Percentiles rank a stretch among this genome's conserved stretches.
These are phyloP conservation scores for Colletotrichum sp. DNA, from an alignment of 2,329 filamentous ascomycete species.

Conservation along the genomic window DNA sequence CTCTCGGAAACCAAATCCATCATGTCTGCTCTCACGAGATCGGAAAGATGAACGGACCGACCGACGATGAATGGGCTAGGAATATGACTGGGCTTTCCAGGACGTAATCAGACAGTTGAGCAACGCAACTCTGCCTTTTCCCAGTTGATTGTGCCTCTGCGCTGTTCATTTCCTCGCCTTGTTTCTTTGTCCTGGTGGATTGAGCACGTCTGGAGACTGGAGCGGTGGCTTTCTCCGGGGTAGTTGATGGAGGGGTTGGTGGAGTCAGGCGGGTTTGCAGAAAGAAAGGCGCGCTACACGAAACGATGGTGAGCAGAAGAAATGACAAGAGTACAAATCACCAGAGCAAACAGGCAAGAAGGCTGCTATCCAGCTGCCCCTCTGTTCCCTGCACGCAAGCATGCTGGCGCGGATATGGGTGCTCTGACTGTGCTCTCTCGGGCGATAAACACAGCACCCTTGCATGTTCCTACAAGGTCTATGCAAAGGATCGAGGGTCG, in stretches of 20 bases:
- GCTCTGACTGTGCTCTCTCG: background rate
- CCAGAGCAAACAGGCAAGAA: background rate
- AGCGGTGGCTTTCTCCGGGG: background rate
- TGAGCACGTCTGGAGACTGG: background rate
- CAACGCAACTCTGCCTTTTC: no score
- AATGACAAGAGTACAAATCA: background rate
- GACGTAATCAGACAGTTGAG: background rate
- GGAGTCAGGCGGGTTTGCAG: background rate
- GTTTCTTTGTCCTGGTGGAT: background rate
- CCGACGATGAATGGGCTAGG: background rate
- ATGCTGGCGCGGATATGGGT: background rate
- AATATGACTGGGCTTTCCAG: background rate
- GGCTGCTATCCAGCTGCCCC: background rate
- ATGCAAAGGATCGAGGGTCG: background rate
- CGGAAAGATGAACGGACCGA: no score
- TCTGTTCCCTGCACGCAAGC: background rate
- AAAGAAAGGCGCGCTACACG: background rate
- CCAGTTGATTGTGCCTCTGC: no score
- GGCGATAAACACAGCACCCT: background rate
- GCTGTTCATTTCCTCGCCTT: background rate
- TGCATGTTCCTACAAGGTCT: background rate
- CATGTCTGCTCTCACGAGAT: no score
- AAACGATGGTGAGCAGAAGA: background rate
- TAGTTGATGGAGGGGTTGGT: background rate
- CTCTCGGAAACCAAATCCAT: no score